Conservation (phyloP, 805 yeast genomes). For the Wickerhamiella occidentalis region DNA sequence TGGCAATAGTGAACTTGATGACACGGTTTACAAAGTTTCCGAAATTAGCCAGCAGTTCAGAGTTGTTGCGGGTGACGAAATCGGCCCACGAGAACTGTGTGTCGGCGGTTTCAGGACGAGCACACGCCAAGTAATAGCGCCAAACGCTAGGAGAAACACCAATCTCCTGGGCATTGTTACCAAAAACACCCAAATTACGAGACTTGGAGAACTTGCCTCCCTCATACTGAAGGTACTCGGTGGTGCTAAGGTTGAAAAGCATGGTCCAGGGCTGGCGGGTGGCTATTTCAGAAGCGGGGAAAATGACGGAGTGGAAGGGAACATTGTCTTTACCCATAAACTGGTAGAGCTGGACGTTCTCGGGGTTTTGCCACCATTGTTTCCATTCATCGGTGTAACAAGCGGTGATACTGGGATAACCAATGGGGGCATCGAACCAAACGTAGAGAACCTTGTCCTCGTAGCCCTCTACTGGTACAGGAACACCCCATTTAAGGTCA, state of each 20-base stretch:
- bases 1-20: constrained; percentile 78
- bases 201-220: constrained; percentile 97
- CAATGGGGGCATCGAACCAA: constrained; percentile 98
- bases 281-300: constrained; percentile 88
- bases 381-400: constrained; percentile 74
- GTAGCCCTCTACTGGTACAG: constrained; percentile 82
- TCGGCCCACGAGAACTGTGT: constrained; percentile 97
- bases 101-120: constrained; percentile 92
- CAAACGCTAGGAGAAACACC: constrained; percentile 88
- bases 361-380: constrained; percentile 93
- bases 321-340: constrained; percentile 99
- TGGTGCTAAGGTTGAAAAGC: constrained; percentile 81
- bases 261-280: constrained; percentile 82
- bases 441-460: constrained; percentile 88
- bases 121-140: constrained; percentile 88
- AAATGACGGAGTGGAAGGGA: constrained; percentile 96
- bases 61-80: constrained; percentile 85
- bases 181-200: constrained; percentile 96
- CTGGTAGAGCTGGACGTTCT: constrained; percentile 76
- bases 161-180: constrained; percentile 90
- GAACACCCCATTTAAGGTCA: constrained; percentile 97
- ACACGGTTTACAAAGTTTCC: constrained; percentile 95
- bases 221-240: constrained; percentile 95
- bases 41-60: constrained; percentile 85
- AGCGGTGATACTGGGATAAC: constrained; percentile 93